Conservation (phyloP, 768 basidiomycete genomes). For the Tricholoma matsutake region DNA sequence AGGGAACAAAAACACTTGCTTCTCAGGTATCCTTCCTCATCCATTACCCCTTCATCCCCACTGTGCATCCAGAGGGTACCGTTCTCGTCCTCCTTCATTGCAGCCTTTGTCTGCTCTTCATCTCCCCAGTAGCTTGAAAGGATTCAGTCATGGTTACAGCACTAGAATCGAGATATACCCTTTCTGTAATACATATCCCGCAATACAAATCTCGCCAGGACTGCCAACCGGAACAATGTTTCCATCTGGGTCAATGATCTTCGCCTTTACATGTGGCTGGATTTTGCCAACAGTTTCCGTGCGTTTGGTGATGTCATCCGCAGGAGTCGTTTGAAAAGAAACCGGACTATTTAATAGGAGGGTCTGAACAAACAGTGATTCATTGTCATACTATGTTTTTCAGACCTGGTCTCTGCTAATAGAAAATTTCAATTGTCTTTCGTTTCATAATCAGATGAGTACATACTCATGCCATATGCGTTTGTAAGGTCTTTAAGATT, state of each 20-base stretch:
- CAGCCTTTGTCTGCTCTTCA: slow-evolving; percentile 58
- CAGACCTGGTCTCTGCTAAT: slow-evolving; percentile 68
- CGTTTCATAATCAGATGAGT: not conserved
- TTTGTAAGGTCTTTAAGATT: slow-evolving; percentile 71
- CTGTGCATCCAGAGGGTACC: slow-evolving; percentile 80
- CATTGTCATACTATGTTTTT: not conserved
- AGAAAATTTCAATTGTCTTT: slow-evolving; percentile 6
- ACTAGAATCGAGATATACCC: slow-evolving; percentile 43
- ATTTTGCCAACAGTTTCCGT: slow-evolving; percentile 81
- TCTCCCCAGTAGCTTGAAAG: slow-evolving; percentile 70
- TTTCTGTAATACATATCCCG: slow-evolving; percentile 79
- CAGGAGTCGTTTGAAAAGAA: slow-evolving; percentile 74
- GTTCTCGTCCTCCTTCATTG: slow-evolving; percentile 51
- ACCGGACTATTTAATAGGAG: slow-evolving; percentile 54
- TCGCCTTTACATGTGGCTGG: slow-evolving; percentile 76
- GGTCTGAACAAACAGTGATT: not conserved
- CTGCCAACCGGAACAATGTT: slow-evolving; percentile 66
- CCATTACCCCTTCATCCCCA: slow-evolving; percentile 79
- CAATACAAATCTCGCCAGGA: slow-evolving; percentile 70
- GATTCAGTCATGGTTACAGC: not conserved
- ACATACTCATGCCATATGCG: slow-evolving; percentile 86
- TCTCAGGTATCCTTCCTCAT: slow-evolving; percentile 74
- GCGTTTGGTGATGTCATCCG: slow-evolving; percentile 68
- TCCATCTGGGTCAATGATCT: slow-evolving; percentile 57
- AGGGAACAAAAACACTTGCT: slow-evolving; percentile 40